A percentile compares a stretch with the other conserved stretches of the same genome.
These are phyloP conservation scores for Aspergillus thermomutatus DNA, from an alignment of 2,329 filamentous ascomycete genomes.

Conservation along the genomic window DNA sequence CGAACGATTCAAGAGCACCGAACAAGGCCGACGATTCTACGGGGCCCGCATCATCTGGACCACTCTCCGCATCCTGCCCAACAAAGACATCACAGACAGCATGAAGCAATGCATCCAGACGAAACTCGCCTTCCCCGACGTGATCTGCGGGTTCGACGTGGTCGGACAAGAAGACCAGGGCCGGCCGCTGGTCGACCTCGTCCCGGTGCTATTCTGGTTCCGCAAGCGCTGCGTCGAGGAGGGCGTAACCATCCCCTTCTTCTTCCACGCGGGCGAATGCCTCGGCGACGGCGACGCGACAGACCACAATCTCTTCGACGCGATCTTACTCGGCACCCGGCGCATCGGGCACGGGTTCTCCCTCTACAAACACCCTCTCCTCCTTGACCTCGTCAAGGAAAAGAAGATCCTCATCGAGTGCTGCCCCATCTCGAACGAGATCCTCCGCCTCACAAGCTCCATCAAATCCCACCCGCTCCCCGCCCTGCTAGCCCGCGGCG, in stretches of 20 bases:
- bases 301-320: slow-evolving; percentile 85
- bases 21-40: slow-evolving; percentile 75
- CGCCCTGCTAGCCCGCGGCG: slow-evolving; percentile 77
- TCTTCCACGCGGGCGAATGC: slow-evolving; percentile 91
- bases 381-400: slow-evolving; percentile 85
- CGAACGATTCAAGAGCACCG: slow-evolving; percentile 66
- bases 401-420: slow-evolving; percentile 84
- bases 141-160: slow-evolving; percentile 84
- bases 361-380: slow-evolving; percentile 84
- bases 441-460: slow-evolving; percentile 72
- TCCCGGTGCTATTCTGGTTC: slow-evolving; percentile 92
- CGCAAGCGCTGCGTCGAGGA: slow-evolving; percentile 76
- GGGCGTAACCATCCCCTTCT: slow-evolving; percentile 81
- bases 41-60: slow-evolving; percentile 85
- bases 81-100: slow-evolving; percentile 66
- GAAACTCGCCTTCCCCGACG: slow-evolving; percentile 73
- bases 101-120: slow-evolving; percentile 87
- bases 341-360: slow-evolving; percentile 88
- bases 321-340: slow-evolving; percentile 78
- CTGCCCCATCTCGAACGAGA: slow-evolving; percentile 88
- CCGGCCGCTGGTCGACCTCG: slow-evolving; percentile 68
- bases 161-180: slow-evolving; percentile 85
- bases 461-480: slow-evolving; percentile 78
- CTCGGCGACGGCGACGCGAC: slow-evolving; percentile 73
- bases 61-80: slow-evolving; percentile 61